A percentile compares a stretch with the other conserved stretches of the same genome.
These are phyloP conservation scores for Silene noctiflora DNA, from an alignment of 179 eudicot species.

Conservation along the genomic window DNA sequence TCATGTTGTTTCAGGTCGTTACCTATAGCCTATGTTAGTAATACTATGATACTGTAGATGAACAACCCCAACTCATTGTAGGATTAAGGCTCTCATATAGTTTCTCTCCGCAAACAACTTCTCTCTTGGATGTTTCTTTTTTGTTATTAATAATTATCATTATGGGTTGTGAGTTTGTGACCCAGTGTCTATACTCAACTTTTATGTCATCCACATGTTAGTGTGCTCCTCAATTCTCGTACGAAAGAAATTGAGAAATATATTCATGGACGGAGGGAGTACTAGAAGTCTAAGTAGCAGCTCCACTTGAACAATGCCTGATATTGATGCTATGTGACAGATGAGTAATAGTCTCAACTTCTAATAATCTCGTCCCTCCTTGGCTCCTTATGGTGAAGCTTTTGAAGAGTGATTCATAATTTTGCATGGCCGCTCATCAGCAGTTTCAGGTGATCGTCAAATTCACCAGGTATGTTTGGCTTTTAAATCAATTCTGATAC, in stretches of 20 bases:
- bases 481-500: not conserved
- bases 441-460: not conserved
- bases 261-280: too few relatives aligned
- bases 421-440: not conserved
- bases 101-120: too few relatives aligned
- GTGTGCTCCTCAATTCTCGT: too few relatives aligned
- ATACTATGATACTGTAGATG: too few relatives aligned
- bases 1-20: not conserved
- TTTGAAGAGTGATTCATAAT: not conserved
- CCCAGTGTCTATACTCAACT: too few relatives aligned
- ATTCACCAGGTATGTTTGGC: not conserved
- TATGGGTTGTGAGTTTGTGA: too few relatives aligned
- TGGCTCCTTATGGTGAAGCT: not conserved
- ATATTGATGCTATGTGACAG: not conserved
- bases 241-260: too few relatives aligned
- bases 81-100: too few relatives aligned
- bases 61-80: too few relatives aligned
- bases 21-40: not conserved
- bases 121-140: too few relatives aligned
- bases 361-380: not conserved
- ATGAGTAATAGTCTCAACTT: not conserved
- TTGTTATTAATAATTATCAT: too few relatives aligned
- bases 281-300: not conserved
- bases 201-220: too few relatives aligned
- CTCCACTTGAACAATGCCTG: not conserved